Evolutionary conservation across 1,284 basidiomycete genomes (phyloP), one percentile per base, ranked within the genome.

Genomic region (Afroboletus lepidellus): DNA sequence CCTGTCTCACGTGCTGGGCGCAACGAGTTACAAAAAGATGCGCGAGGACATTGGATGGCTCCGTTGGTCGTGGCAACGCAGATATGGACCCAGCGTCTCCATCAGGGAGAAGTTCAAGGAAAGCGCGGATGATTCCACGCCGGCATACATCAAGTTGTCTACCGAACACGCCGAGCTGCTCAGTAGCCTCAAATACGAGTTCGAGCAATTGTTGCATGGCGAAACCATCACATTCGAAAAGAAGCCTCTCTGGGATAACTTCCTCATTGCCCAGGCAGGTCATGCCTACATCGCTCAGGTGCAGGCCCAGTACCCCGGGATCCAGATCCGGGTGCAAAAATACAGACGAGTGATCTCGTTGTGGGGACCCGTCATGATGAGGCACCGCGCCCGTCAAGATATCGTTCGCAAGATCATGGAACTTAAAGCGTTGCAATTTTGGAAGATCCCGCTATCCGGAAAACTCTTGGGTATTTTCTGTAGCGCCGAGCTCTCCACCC

Each of bases 241-340:
- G 15, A 76, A 76, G 39, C 67, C 74, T 5, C 69, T 79, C 2
- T 90, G 87, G 87, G 82, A 88, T 55, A 69, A 73, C 3, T 87
- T 79, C 64, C 83, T 89, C 53, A 61, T 61, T 18, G 57, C 72
- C 6, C 50, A 58, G 0, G 63, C 64, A 5, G 85, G 87, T 0
- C 43, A 47, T 0, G 33, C 23, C 0, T 87, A 77, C 61, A 51
- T 88, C 27, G 57, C 70, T 0, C 61, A 71, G 1, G 52, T 87
- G 16, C 71, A 79, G 51, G 53, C 49, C 2, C 52, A 58, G 8
- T 58, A 77, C 36, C 64, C 69, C 0, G 69, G 66, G 1, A 66
- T 84, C 6, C 60, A 68, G 25, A 76, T 88, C 41, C 68, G 72
- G 43, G 58, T 69, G 6, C 74, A 83, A 53, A n/a, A 41, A 0